These are phyloP conservation scores for Arabis hirsuta DNA, from an alignment of 345 rosid genomes.

Conservation along the genomic window DNA sequence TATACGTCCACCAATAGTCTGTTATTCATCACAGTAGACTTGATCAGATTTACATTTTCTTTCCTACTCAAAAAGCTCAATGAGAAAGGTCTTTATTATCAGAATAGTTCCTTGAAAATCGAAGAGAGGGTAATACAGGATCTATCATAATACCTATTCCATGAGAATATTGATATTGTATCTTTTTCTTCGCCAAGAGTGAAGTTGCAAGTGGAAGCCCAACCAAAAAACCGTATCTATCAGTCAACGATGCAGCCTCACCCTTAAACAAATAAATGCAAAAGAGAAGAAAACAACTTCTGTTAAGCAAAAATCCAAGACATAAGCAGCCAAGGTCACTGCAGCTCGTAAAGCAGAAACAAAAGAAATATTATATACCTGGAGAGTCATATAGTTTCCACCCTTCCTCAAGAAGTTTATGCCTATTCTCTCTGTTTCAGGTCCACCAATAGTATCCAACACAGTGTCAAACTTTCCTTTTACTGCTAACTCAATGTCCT, in stretches of 20 bases:
- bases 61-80: not conserved
- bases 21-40: slow-evolving; percentile 23
- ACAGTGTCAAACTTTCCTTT: slow-evolving; percentile 91
- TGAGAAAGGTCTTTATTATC: not conserved
- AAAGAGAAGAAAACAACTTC: not conserved
- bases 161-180: slow-evolving; percentile 74
- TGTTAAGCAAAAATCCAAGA: slow-evolving; percentile 13
- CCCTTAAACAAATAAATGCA: slow-evolving; percentile 55
- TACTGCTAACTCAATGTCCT: slow-evolving; percentile 82
- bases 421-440: slow-evolving; percentile 85
- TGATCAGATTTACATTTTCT: not conserved
- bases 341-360: not conserved
- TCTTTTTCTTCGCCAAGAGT: slow-evolving; percentile 69
- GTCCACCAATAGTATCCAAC: slow-evolving; percentile 90
- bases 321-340: slow-evolving; percentile 19
- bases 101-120: not conserved
- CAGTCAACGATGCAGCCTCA: slow-evolving; percentile 84
- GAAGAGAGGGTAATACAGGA: slow-evolving; percentile 20
- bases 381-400: slow-evolving; percentile 95
- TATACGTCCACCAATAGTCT: slow-evolving; percentile 88
- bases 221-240: slow-evolving; percentile 73
- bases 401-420: slow-evolving; percentile 76
- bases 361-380: slow-evolving; percentile 47
- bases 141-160: slow-evolving; percentile 71
- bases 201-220: slow-evolving; percentile 91